phyloP scores from a whole-genome alignment of 768 basidiomycete species.

The Wakefieldia striispora region DNA sequence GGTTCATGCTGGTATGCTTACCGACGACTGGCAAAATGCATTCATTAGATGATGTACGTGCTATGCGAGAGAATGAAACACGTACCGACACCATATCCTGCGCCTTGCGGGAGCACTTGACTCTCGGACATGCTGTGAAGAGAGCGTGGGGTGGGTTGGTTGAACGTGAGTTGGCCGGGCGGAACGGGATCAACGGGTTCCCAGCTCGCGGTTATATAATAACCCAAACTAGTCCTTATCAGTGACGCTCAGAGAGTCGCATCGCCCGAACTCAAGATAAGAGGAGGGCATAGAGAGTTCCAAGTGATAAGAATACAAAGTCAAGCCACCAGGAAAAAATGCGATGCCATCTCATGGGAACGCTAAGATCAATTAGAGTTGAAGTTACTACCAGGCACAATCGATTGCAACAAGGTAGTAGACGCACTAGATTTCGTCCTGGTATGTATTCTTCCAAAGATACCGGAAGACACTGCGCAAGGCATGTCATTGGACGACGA shows the following conservation, averaged over 20 bases:
- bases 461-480: too few species aligned
- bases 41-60: background rate
- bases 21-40: slow-evolving; percentile 45
- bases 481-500: too few species aligned
- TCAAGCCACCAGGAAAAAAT: too few species aligned
- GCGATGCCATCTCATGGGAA: too few species aligned
- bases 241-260: background rate
- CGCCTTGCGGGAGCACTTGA: slow-evolving; percentile 68
- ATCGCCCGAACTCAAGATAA: background rate
- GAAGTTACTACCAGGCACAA: too few species aligned
- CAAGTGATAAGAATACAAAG: too few species aligned
- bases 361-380: too few species aligned
- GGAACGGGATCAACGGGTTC: background rate
- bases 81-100: slow-evolving; percentile 82
- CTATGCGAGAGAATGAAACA: slow-evolving; percentile 4
- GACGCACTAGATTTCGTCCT: too few species aligned
- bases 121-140: slow-evolving; percentile 22
- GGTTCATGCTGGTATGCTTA: slow-evolving; percentile 21
- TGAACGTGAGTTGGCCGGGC: background rate
- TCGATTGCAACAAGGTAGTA: too few species aligned
- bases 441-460: too few species aligned
- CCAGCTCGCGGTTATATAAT: slow-evolving; percentile 7
- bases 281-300: too few species aligned
- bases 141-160: background rate
- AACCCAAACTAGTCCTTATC: slow-evolving; percentile 15